Evolutionary conservation across 345 rosid species (phyloP), one percentile per base, ranked within the genome.

Genomic region (Gossypium longicalyx): DNA sequence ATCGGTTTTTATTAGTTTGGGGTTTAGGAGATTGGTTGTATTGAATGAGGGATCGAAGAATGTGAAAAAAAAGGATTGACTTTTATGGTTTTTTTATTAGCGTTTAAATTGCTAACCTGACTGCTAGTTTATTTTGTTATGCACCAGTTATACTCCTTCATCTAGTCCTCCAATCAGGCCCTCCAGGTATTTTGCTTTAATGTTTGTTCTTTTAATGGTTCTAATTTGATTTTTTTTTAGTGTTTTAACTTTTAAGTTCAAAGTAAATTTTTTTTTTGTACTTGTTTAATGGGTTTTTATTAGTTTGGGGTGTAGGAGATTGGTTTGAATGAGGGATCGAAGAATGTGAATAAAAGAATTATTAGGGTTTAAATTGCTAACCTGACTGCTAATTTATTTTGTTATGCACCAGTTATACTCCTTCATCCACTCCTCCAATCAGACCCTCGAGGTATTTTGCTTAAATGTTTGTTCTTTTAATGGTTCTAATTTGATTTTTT

Each of bases 381-480:
- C 19, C 43, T 1, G 23, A 64, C 16, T 64, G 51, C 69, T n/a
- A n/a, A 41, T 64, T 64, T 64, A n/a, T 3, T n/a, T 64, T 41
- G 7, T 41, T 41, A 9, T n/a, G 43, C 4, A 41, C 3, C 15
- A 64, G 43, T 23, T 38, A 9, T 64, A 41, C 20, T 68, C 59
- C 59, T 54, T n/a, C 59, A 19, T 65, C 69, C 78, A 17, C 80
- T 53, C 41, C 72, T 74, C 66, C 72, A 41, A 22, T 58, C 9
- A 44, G 67, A 23, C 19, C 77, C 69, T 47, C 80, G 25, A 75
- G 86, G 86, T 82, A 73, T 67, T 66, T 65, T 38, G 59, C 49
- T 56, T 23, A 7, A 66, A 9, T 34, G 29, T 20, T 9, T 52
- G 34, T 38, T 76, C 9, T 2, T 38, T 54, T 29, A 1, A 20